These are phyloP conservation scores for Otatea glauca DNA, from an alignment of 176 grass and related monocot genomes.

Conservation along the genomic window DNA sequence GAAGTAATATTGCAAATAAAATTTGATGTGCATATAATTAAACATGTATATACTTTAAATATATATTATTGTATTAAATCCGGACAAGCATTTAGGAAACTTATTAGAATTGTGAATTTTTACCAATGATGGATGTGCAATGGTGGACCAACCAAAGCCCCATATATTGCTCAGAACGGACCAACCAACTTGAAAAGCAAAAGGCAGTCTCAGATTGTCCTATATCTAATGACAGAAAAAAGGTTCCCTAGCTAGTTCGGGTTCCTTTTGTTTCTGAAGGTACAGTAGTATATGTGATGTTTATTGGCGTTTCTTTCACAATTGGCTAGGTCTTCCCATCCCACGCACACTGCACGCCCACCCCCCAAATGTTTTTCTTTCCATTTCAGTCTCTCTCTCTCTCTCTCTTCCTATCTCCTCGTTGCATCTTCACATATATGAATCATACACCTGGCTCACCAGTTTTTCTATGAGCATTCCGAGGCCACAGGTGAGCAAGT, in stretches of 20 bases:
- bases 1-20: no score
- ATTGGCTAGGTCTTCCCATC: neutral
- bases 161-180: neutral
- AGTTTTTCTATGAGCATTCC: conserved; percentile 34
- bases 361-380: conserved; percentile 31
- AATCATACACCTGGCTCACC: conserved; percentile 25
- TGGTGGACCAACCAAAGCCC: neutral
- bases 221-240: neutral
- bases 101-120: neutral
- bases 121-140: neutral
- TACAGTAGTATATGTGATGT: conserved; percentile 11
- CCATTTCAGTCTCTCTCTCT: conserved; percentile 13
- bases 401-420: neutral
- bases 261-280: neutral
- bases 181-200: neutral
- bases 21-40: no score
- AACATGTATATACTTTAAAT: no score
- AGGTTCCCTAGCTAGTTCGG: neutral
- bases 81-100: no score
- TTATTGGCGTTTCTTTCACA: conserved; percentile 3
- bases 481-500: conserved; percentile 54
- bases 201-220: neutral
- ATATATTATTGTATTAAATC: no score
- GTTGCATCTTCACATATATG: conserved; percentile 2
- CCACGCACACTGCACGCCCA: neutral